Evolutionary conservation across 1,139 yeast genomes (phyloP).

Genomic region (Protomyces inundatus): DNA sequence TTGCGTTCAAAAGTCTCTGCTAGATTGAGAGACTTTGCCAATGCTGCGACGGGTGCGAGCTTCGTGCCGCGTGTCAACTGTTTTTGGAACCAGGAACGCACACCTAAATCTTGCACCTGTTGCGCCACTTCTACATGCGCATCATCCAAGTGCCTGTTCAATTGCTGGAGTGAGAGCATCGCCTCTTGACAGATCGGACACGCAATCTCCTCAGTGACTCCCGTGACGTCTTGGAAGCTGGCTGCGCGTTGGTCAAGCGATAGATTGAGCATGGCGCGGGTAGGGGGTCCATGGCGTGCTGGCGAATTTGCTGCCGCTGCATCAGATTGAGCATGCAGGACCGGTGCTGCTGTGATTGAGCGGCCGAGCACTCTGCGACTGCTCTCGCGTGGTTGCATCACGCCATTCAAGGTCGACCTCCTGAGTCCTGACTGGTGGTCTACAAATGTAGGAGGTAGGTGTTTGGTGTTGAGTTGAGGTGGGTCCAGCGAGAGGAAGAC

Average conservation of each 20-base stretch:
- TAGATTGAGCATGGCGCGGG: background rate
- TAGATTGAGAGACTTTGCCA: slow-evolving; percentile 4
- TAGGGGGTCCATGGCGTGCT: too few relatives aligned
- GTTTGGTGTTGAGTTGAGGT: too few relatives aligned
- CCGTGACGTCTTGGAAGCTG: background rate
- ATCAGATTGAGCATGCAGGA: background rate
- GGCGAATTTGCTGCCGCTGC: too few relatives aligned
- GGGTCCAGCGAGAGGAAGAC: too few relatives aligned
- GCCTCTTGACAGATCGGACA: slow-evolving; percentile 71
- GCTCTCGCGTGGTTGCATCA: too few relatives aligned
- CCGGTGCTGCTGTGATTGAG: background rate
- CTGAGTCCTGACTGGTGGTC: too few relatives aligned
- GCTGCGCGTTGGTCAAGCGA: background rate
- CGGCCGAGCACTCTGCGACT: background rate
- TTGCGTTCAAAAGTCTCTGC: slow-evolving; percentile 19
- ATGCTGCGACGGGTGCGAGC: slow-evolving; percentile 33
- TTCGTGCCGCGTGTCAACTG: slow-evolving; percentile 35
- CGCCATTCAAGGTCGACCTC: too few relatives aligned
- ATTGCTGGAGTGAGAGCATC: slow-evolving; percentile 52
- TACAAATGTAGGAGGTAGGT: too few relatives aligned
- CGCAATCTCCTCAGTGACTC: background rate
- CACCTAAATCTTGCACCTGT: slow-evolving; percentile 38
- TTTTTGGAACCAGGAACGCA: slow-evolving; percentile 42
- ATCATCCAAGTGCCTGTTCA: slow-evolving; percentile 70
- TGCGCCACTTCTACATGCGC: slow-evolving; percentile 47